Base-by-base conservation (phyloP, 495 filamentous ascomycete species). In the Lasiosphaeria hispida region DNA sequence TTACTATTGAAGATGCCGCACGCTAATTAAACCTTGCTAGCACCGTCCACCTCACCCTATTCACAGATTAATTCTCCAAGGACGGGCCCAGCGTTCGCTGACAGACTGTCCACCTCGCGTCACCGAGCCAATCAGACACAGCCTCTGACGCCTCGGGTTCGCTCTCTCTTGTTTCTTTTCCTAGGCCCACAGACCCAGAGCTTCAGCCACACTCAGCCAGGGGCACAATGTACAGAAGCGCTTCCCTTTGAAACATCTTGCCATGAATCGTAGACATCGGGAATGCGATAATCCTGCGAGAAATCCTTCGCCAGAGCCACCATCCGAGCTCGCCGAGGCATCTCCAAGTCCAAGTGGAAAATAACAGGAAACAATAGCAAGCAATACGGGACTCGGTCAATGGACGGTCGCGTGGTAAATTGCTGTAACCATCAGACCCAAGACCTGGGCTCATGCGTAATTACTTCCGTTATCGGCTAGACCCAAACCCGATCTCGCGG, bases 11-110 rank as follows among this genome's bases (percentile, higher is more conserved):
- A 14, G 38, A 40, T 18, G 10, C 41, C 17, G 33, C 43, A 33
- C 53, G 40, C 53, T 48, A 40, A 18, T 39, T 47, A 55, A 55
- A 55, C 53, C 53, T 55, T 52, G 43, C 43, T 17, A 15, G 13
- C 43, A 47, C 43, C 33, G 11, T 44, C 52, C 52, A 54, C 52
- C 19, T 54, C 52, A 35, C 33, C 36, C 38, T 30, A 38, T 44
- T 44, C 52, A 35, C 52, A 23, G 39, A 54, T 49, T 11, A 49
- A 49, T 33, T 33, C 33, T 17, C 19, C 38, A 54, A 45, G 43
- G 15, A 33, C 40, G 7, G 8, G 23, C 33, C 33, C 43, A 14
- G 34, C 48, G 35, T 40, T 34, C 17, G 49, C 30, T 52, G 17
- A 15, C 14, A 19, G n/a, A 19, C 9, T 52, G 18, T 15, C 23